Conservation (phyloP, 2,329 filamentous ascomycete species). For the Aspergillus fructus region DNA sequence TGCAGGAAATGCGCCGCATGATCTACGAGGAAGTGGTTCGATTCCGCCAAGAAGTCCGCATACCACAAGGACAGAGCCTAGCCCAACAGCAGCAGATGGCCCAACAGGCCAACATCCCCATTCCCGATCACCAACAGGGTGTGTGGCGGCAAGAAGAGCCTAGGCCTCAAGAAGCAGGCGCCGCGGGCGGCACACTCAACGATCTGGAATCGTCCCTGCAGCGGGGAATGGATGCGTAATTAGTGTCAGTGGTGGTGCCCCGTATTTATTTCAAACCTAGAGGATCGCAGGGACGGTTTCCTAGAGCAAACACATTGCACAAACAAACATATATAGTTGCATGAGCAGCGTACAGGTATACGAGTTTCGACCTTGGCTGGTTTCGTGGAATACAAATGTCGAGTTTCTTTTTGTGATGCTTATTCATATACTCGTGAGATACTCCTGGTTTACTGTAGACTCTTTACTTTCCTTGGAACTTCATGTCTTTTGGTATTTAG, state of each 20-base stretch:
- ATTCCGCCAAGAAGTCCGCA: slow-evolving; percentile 68
- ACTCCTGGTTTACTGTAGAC: neutral
- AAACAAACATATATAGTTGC: slow-evolving; percentile 12
- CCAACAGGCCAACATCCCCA: slow-evolving; percentile 55
- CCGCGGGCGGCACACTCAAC: slow-evolving; percentile 43
- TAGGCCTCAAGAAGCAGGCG: slow-evolving; percentile 56
- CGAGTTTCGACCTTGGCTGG: neutral
- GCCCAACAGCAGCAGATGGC: slow-evolving; percentile 42
- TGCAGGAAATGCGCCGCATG: slow-evolving; percentile 93
- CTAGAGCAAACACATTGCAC: slow-evolving; percentile 2
- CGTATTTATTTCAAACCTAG: slow-evolving; percentile 1
- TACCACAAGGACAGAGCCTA: slow-evolving; percentile 44
- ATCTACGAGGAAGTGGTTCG: slow-evolving; percentile 90
- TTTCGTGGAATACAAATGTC: slow-evolving; percentile 7
- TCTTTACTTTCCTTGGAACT: neutral
- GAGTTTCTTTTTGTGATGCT: neutral
- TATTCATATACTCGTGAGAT: neutral
- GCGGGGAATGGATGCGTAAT: slow-evolving; percentile 56
- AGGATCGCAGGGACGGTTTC: slow-evolving; percentile 11
- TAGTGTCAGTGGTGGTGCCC: neutral
- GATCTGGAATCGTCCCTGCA: slow-evolving; percentile 53
- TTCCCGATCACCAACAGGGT: slow-evolving; percentile 60
- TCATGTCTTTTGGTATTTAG: neutral
- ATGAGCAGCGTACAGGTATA: slow-evolving; percentile 6
- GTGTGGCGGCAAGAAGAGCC: slow-evolving; percentile 59